Evolutionary conservation across 2,329 filamentous ascomycete species (phyloP).

Genomic region (Ophiocordyceps camponoti-floridani): DNA sequence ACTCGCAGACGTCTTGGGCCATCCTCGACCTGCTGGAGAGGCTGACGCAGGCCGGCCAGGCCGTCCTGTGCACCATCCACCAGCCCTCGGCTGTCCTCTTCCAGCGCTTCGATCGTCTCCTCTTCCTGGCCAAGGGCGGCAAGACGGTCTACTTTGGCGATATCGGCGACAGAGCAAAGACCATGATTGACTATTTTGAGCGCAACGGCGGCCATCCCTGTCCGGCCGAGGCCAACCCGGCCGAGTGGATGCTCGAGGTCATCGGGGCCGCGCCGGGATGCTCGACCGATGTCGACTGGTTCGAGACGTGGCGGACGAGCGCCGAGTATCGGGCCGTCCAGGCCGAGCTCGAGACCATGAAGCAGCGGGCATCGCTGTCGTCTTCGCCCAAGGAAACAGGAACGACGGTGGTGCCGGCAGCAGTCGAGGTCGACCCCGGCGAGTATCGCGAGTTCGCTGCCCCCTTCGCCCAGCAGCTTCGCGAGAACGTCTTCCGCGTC

Average conservation of each 20-base stretch:
- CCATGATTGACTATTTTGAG: constrained; percentile 60
- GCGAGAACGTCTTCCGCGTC: constrained; percentile 51
- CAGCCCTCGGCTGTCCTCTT: constrained; percentile 94
- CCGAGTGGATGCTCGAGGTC: constrained; percentile 59
- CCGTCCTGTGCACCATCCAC: constrained; percentile 93
- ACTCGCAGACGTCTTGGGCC: constrained; percentile 85
- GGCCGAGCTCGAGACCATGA: constrained; percentile 37
- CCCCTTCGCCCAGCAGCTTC: constrained; percentile 49
- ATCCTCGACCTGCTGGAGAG: constrained; percentile 81
- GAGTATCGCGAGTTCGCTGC: constrained; percentile 65
- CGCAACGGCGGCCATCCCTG: constrained; percentile 48
- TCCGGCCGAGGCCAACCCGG: constrained; percentile 54
- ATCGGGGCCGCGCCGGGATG: constrained; percentile 48
- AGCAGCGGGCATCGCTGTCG: constrained; percentile 10
- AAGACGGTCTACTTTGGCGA: constrained; percentile 69
- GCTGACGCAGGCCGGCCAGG: constrained; percentile 73
- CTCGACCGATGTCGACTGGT: constrained; percentile 46
- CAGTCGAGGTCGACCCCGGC: constrained; percentile 14
- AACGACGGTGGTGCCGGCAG: constrained; percentile 6
- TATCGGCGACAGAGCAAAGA: constrained; percentile 52
- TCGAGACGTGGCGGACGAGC: constrained; percentile 40
- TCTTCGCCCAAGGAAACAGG: constrained; percentile 17
- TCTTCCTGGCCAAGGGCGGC: constrained; percentile 62
- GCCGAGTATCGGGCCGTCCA: constrained; percentile 37
- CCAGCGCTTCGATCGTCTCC: constrained; percentile 69